Conservation (phyloP, 169 alveolate species). For the Ophryocystis elektroscirrha region DNA sequence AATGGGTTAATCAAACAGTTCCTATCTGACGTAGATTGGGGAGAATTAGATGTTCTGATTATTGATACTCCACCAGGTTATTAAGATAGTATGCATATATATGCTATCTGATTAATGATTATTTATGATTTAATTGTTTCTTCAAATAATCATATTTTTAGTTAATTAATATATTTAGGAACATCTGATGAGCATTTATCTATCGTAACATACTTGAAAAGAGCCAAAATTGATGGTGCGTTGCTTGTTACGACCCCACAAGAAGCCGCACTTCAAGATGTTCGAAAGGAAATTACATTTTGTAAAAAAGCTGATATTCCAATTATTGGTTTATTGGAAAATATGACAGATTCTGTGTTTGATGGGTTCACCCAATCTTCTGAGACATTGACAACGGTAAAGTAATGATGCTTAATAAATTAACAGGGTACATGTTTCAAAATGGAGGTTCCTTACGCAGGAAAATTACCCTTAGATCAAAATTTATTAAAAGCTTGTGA, state of each 20-base stretch:
- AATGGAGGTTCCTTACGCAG: slow-evolving; percentile 38
- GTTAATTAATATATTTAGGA: slow-evolving; percentile 15
- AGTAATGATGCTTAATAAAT: slow-evolving; percentile 8
- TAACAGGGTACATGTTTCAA: slow-evolving; percentile 26
- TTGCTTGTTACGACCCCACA: slow-evolving; percentile 68
- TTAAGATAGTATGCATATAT: no score
- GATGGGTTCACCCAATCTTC: not conserved
- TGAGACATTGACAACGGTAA: not conserved
- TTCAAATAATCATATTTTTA: not conserved
- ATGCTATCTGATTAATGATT: not conserved
- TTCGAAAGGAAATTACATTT: slow-evolving; percentile 70
- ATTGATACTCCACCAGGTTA: slow-evolving; percentile 94
- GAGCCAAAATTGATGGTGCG: slow-evolving; percentile 48
- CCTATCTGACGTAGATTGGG: slow-evolving; percentile 89
- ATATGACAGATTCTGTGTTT: slow-evolving; percentile 46
- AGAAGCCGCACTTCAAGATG: slow-evolving; percentile 64
- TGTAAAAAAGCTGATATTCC: slow-evolving; percentile 61
- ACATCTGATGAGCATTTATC: slow-evolving; percentile 95
- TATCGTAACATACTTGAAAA: slow-evolving; percentile 60
- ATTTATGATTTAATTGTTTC: not conserved
- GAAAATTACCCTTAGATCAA: slow-evolving; percentile 33
- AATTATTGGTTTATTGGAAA: slow-evolving; percentile 83
- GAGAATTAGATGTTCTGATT: slow-evolving; percentile 73
- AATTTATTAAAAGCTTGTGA: slow-evolving; percentile 25
- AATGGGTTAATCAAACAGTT: slow-evolving; percentile 80